Conservation (phyloP, 2,329 filamentous ascomycete species). For the Eutypella sp. region DNA sequence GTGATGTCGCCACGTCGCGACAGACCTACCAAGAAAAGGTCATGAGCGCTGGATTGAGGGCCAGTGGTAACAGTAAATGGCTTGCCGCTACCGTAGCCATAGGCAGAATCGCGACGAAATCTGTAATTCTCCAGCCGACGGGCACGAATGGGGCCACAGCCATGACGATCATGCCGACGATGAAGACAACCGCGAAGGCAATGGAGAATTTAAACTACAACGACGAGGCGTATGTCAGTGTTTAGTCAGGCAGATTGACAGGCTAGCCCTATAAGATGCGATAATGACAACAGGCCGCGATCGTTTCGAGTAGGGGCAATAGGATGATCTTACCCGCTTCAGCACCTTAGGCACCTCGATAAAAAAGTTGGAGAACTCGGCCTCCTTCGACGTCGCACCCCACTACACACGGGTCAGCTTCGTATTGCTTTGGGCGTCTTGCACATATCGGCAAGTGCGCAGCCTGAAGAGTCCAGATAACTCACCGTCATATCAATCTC, state of each 20-base stretch:
- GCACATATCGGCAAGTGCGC: not conserved
- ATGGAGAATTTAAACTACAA: conserved; percentile 67
- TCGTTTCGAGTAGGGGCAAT: too few species aligned
- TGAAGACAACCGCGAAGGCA: conserved; percentile 52
- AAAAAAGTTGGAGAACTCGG: conserved; percentile 77
- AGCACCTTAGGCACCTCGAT: conserved; percentile 76
- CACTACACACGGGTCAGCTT: conserved; percentile 35
- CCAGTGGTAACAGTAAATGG: conserved; percentile 67
- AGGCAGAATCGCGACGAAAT: conserved; percentile 72
- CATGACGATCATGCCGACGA: conserved; percentile 59
- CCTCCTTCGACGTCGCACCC: conserved; percentile 81
- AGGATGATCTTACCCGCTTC: conserved; percentile 61
- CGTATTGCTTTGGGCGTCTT: not conserved
- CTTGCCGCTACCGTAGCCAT: conserved; percentile 66
- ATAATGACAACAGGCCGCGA: too few species aligned
- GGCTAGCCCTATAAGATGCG: too few species aligned
- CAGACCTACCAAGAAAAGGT: conserved; percentile 64
- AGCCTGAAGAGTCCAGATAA: not conserved
- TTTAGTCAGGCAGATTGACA: too few species aligned
- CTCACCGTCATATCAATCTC: conserved; percentile 67
- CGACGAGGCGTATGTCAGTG: not conserved
- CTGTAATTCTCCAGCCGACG: conserved; percentile 59
- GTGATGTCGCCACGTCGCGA: too few species aligned
- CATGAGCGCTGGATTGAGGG: conserved; percentile 74
- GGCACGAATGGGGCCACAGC: conserved; percentile 61